Percentiles rank a stretch among this genome's conserved stretches.
Conservation (phyloP, 2,329 filamentous ascomycete species). For the Dactylella cylindrospora region DNA sequence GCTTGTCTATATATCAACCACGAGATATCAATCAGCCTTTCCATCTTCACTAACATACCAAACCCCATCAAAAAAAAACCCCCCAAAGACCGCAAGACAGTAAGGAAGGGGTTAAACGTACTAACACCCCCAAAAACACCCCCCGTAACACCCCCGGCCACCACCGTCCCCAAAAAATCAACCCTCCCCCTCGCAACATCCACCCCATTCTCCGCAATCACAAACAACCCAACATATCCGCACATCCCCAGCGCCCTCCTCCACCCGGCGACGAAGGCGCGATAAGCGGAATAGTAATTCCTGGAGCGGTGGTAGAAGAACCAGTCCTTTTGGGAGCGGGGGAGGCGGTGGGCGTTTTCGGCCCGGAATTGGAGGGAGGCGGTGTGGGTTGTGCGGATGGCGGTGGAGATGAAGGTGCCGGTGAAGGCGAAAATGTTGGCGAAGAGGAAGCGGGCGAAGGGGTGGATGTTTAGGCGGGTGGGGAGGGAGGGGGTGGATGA, state of each 20-base stretch:
- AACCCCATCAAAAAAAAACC: slow-evolving; percentile 24
- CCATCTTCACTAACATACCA: slow-evolving; percentile 50
- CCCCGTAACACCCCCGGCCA: slow-evolving; percentile 80
- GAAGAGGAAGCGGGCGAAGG: slow-evolving; percentile 66
- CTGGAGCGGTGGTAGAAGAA: slow-evolving; percentile 99
- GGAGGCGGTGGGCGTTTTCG: slow-evolving; percentile 93
- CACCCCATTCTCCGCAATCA: slow-evolving; percentile 14
- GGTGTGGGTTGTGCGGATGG: slow-evolving; percentile 70
- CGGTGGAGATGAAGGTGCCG: slow-evolving; percentile 70
- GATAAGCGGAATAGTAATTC: slow-evolving; percentile 82
- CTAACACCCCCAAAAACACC: slow-evolving; percentile 85
- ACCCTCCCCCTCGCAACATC: slow-evolving; percentile 56
- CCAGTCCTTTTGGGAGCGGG: slow-evolving; percentile 80
- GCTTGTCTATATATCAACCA: slow-evolving; percentile 63
- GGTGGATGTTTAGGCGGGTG: slow-evolving; percentile 62
- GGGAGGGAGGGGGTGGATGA: slow-evolving; percentile 29
- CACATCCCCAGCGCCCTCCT: slow-evolving; percentile 56
- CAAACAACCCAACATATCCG: slow-evolving; percentile 34
- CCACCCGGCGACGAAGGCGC: slow-evolving; percentile 74
- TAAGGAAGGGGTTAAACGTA: slow-evolving; percentile 55
- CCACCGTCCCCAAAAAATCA: slow-evolving; percentile 77
- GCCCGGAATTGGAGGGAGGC: slow-evolving; percentile 84
- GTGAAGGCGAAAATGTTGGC: slow-evolving; percentile 65
- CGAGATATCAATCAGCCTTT: slow-evolving; percentile 48
- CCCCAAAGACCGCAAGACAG: slow-evolving; percentile 2